Evolutionary conservation across 2,329 filamentous ascomycete species (phyloP), one percentile per base, ranked within the genome.

Genomic region (Ilyonectria robusta): DNA sequence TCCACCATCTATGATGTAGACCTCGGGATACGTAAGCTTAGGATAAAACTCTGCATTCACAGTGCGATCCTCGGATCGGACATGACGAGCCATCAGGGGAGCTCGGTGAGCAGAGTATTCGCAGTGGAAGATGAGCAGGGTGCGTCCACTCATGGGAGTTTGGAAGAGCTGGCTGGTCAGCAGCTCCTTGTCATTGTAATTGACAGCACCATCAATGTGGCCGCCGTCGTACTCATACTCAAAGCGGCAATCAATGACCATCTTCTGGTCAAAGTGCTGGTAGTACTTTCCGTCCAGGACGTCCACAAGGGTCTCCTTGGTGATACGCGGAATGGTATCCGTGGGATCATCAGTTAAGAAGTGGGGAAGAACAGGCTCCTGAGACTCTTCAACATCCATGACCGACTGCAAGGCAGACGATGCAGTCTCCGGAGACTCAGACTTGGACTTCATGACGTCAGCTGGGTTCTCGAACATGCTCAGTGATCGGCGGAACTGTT

Each of bases 151-250:
- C 75, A 91, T 89, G 19, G 87, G 86, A 23, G 84, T 86, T 63
- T 89, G 83, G 80, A 99, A 97, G 55, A 99, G 88, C 72, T 95
- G 90, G 62, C 86, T 86, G 9, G 94, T 90, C 65, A 99, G 86
- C 67, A 93, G 84, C 76, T 99, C 95, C 82, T 98, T 98, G 84
- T 98, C 94, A 82, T 97, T 98, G 85, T 94, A 96, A 85, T 99
- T 99, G 82, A 97, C 86, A 48, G 96, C 96, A 19, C 93, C 93
- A 73, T 94, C 89, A 78, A 99, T 98, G 80, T 99, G 96, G 37
- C 96, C 96, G 63, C 96, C 96, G 17, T 97, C 92, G 79, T 97
- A 99, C 83, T 99, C 96, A 81, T 99, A 99, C 85, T 99, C 96
- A 79, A 99, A 99, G 21, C 96, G 93, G 81, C 96, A 99, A 81